Evolutionary conservation across 2,329 filamentous ascomycete species (phyloP), one percentile per base, ranked within the genome.

Genomic region (Neonectria magnoliae): DNA sequence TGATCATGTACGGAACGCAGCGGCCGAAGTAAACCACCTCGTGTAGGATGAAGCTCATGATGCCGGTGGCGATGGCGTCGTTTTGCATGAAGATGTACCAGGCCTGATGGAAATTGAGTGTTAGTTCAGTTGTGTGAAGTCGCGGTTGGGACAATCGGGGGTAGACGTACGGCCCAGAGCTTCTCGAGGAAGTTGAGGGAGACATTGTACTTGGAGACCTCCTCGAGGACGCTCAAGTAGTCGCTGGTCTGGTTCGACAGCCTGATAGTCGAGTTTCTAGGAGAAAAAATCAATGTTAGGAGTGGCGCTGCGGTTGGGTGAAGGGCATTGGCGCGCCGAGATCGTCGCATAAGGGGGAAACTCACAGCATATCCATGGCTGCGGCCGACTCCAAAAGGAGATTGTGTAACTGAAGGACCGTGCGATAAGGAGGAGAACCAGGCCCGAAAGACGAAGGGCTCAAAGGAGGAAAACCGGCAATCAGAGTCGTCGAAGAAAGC

Each of bases 1-100:
- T 93, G 67, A 99, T 90, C 73, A 98, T 93, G 89, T 93, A 99
- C 1, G 96, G 96, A 64, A 98, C 78, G 75, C 84, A 92, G 71
- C 96, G 90, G 73, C 96, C 96, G 76, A 98, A 99, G 85, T 99
- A 99, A 75, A 99, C 88, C 44, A 89, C 60, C 81, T 99, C 96
- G 84, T 99, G 96, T 88, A 98, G 93, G 72, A 91, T 82, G 80
- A 99, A 99, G 75, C 94, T 97, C 92, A 98, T 91, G 83, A 99
- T 96, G 66, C 96, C 96, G 4, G 96, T 99, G 64, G 96, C 96
- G 67, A 99, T 90, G 59, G 92, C 91, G 82, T 99, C 96, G 80
- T 99, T 99, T 80, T 97, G 93, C 91, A 98, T 97, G 87, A 90
- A 99, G 16, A 95, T 88, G 80, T 99, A 99, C 95, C 94, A 98